Base-by-base conservation (phyloP, 2,329 filamentous ascomycete species). In the Colletotrichum abscissum region DNA sequence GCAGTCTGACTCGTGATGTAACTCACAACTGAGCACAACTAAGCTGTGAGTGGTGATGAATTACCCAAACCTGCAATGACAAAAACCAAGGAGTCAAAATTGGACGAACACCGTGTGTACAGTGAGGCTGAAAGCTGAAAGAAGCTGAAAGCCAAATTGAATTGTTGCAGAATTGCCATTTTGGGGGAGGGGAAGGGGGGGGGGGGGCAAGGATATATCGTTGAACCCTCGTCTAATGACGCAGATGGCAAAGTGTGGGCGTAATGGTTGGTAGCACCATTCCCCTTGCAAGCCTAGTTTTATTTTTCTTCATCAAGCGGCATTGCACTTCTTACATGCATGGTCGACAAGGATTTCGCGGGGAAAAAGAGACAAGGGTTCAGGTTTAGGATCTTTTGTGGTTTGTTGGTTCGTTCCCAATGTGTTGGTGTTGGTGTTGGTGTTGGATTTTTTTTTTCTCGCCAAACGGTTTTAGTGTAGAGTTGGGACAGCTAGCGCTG, bases 81-180 rank as follows among this genome's bases (percentile, higher is more conserved):
- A 26, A n/a, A 8, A 26, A 38, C 49, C 22, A 30, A 46, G n/a
- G 42, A 35, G 49, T 59, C 8, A 24, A 49, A 58, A 46, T 54
- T 16, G 46, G 60, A 73, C 46, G 67, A 73, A 73, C 67, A 70
- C 60, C 2, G 60, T 62, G 70, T 70, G 67, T 70, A 60, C 12
- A 42, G 55, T 62, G 30, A 72, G 54, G 58, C 59, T 56, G 56
- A 42, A 16, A 33, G 55, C 59, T 55, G 66, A 16, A 24, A 24
- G 33, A 55, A 5, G 28, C 12, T 46, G 8, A 55, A 22, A 4
- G 9, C n/a, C 12, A n/a, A n/a, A 38, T 16, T 35, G 7, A 38
- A 28, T 26, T 42, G 69, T 59, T 72, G 66, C 69, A 72, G 66
- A 72, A 72, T 49, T 55, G 54, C 33, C 69, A 52, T 30, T 33